These are phyloP conservation scores for Mesotaenium endlicherianum DNA, from an alignment of 139 green algal genomes.

Conservation along the genomic window DNA sequence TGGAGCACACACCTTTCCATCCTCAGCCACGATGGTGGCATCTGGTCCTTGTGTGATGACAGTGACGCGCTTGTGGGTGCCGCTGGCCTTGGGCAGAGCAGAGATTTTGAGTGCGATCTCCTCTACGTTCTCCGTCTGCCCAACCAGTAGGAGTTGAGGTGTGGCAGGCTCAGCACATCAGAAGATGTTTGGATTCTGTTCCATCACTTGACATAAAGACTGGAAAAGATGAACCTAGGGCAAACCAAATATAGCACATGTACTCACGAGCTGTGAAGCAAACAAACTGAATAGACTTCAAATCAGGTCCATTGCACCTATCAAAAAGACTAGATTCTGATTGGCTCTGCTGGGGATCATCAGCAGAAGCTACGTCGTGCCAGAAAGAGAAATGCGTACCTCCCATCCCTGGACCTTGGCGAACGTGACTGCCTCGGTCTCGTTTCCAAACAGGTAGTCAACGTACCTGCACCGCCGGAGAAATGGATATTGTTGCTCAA, in stretches of 20 bases:
- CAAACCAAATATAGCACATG: too few relatives aligned
- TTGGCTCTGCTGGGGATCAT: too few relatives aligned
- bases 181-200: too few relatives aligned
- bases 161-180: too few relatives aligned
- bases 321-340: too few relatives aligned
- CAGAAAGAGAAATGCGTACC: conserved; percentile 23
- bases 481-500: background rate
- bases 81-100: conserved; percentile 77
- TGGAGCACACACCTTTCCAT: conserved; percentile 63
- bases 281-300: too few relatives aligned
- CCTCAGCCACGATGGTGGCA: conserved; percentile 79
- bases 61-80: conserved; percentile 71
- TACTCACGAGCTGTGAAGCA: too few relatives aligned
- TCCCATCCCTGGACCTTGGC: conserved; percentile 88
- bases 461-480: conserved; percentile 57
- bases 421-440: conserved; percentile 91
- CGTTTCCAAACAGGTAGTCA: conserved; percentile 97
- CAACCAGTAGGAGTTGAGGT: too few relatives aligned
- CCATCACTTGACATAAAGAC: too few relatives aligned
- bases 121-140: conserved; percentile 66
- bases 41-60: conserved; percentile 90
- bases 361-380: too few relatives aligned
- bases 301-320: too few relatives aligned
- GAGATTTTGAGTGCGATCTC: conserved; percentile 86
- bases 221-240: too few relatives aligned